phyloP scores from a whole-genome alignment of 495 filamentous ascomycete species.

The Parathielavia hyrcaniae region DNA sequence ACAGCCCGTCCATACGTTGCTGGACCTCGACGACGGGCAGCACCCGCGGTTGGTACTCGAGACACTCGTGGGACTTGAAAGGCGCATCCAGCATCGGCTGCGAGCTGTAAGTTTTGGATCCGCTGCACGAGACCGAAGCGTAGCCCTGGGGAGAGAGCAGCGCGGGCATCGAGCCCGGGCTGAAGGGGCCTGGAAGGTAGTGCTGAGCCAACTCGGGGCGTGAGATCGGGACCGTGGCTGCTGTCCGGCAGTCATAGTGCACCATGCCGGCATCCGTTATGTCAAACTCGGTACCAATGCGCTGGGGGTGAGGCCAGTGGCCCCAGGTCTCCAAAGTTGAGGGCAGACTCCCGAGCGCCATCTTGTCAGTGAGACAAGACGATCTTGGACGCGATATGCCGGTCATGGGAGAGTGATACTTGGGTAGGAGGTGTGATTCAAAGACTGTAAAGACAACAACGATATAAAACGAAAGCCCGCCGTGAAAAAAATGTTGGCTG shows the following conservation, averaged over 20 bases:
- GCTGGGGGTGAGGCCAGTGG: constrained; percentile 40
- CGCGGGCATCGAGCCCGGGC: constrained; percentile 31
- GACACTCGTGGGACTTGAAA: constrained; percentile 35
- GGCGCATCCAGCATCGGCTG: constrained; percentile 28
- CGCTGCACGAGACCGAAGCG: constrained; percentile 25
- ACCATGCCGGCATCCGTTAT: constrained; percentile 36
- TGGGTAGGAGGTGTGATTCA: no score
- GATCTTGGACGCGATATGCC: no score
- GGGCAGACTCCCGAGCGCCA: constrained; percentile 39
- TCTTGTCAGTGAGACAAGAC: constrained; percentile 20
- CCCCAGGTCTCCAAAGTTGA: constrained; percentile 34
- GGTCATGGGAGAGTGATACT: background rate
- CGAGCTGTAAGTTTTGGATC: constrained; percentile 33
- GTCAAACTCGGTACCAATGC: constrained; percentile 28
- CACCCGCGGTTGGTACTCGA: constrained; percentile 31
- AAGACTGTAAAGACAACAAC: no score
- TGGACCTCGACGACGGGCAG: constrained; percentile 15
- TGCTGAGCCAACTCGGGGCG: constrained; percentile 32
- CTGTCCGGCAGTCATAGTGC: constrained; percentile 32
- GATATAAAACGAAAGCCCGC: constrained; percentile 21
- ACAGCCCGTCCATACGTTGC: constrained; percentile 15
- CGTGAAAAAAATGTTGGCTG: background rate
- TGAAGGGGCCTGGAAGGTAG: constrained; percentile 32
- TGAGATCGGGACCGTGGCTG: constrained; percentile 26
- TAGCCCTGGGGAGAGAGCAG: constrained; percentile 35